Conservation (phyloP, 495 filamentous ascomycete genomes). For the Tetracladium setigerum region DNA sequence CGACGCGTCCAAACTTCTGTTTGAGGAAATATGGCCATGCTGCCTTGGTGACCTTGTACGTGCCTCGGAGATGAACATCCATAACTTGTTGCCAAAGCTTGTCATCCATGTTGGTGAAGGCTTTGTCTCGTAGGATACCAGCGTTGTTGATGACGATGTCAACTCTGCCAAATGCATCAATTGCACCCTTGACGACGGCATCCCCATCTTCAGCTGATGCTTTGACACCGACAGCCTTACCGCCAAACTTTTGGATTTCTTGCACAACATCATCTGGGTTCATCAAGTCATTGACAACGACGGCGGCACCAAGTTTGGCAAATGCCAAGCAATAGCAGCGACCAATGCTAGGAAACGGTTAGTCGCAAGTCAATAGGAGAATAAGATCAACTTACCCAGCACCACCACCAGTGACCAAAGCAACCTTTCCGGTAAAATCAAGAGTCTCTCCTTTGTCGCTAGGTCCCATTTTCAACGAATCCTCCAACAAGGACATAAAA, state of each 20-base stretch:
- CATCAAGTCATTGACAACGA: slow-evolving; percentile 92
- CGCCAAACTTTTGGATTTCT: slow-evolving; percentile 85
- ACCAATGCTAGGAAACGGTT: slow-evolving; percentile 55
- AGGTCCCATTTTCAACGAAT: slow-evolving; percentile 69
- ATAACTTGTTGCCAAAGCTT: slow-evolving; percentile 88
- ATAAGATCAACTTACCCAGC: slow-evolving; percentile 48
- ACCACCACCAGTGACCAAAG: slow-evolving; percentile 87
- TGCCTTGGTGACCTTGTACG: slow-evolving; percentile 95
- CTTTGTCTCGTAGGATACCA: slow-evolving; percentile 95
- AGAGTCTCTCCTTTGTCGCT: slow-evolving; percentile 70
- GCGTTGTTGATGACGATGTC: slow-evolving; percentile 97
- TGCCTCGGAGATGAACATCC: slow-evolving; percentile 87
- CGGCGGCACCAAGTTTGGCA: slow-evolving; percentile 77
- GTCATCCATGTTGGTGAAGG: slow-evolving; percentile 96
- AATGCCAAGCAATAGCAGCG: slow-evolving; percentile 89
- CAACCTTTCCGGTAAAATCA: slow-evolving; percentile 86
- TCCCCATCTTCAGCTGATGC: slow-evolving; percentile 92
- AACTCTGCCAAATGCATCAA: slow-evolving; percentile 88
- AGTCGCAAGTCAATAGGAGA: slow-evolving; percentile 1
- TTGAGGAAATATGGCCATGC: slow-evolving; percentile 97
- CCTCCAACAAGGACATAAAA: slow-evolving; percentile 81
- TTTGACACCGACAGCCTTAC: slow-evolving; percentile 89
- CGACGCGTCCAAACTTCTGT: slow-evolving; percentile 95
- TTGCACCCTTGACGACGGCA: slow-evolving; percentile 81
- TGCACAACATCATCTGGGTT: slow-evolving; percentile 89